Evolutionary conservation across 495 filamentous ascomycete genomes (phyloP), one percentile per base, ranked within the genome.

Genomic region (Talaromyces nanjingensis): DNA sequence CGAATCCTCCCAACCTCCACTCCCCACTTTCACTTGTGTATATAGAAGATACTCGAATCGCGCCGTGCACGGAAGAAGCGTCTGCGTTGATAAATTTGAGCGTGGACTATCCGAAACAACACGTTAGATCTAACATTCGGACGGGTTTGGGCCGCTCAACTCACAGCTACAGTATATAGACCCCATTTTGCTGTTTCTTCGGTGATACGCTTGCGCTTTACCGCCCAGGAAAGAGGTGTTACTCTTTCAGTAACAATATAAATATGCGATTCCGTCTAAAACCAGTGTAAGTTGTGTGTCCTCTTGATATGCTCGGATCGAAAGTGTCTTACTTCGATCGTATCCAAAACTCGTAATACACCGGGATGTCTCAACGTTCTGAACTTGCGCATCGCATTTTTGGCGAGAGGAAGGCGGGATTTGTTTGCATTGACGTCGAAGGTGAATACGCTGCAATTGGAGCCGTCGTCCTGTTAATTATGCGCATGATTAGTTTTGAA

Each of bases 181-280:
- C 94, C 94, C 94, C 94, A 98, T 84, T 97, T 98, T 6, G 91
- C 83, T 1, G 92, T 97, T 75, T 98, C 96, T 24, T 88, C 84
- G 59, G 84, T 91, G 64, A 98, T 69, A 67, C 87, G 91, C 77
- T 90, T 92, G 67, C 92, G 82, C 72, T 88, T 91, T 47, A 91
- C 86, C 68, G 92, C 85, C 93, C 93, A 97, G 54, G 84, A 82
- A 24, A 98, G 79, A 0, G 96, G 94, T 11, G 83, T 85, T 9
- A 98, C 77, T 60, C 92, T 85, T 76, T 98, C 94, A 12, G 94
- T 98, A 45, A 93, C 91, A 69, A 98, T 93, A 74, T 98, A 96
- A 33, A 98, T 89, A 72, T 91, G 91, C 11, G 87, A 81, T 58
- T 98, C 96, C 69, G 92, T 96, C 90, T 96, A 70, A 33, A 37